Conservation (phyloP, 2,329 filamentous ascomycete genomes). For the Didymosphaeria variabile region DNA sequence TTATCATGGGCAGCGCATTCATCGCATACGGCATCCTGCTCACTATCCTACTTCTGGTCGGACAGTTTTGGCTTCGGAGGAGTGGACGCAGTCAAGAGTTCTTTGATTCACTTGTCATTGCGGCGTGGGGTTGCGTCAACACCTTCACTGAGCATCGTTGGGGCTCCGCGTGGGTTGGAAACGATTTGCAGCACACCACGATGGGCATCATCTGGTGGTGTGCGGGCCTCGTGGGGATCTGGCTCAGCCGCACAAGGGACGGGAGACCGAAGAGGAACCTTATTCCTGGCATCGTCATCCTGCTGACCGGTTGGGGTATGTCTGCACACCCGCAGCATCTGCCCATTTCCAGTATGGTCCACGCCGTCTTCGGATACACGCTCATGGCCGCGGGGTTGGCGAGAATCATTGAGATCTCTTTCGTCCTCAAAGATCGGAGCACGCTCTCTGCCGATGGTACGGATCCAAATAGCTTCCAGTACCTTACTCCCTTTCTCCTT, state of each 20-base stretch:
- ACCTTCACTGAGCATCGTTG: constrained; percentile 98
- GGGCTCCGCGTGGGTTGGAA: constrained; percentile 87
- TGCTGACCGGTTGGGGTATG: constrained; percentile 96
- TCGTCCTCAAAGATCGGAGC: constrained; percentile 79
- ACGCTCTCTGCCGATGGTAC: constrained; percentile 72
- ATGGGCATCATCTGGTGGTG: constrained; percentile 99
- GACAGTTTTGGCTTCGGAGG: constrained; percentile 84
- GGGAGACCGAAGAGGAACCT: constrained; percentile 91
- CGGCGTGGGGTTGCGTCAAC: constrained; percentile 95
- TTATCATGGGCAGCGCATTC: constrained; percentile 98
- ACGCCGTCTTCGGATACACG: constrained; percentile 91
- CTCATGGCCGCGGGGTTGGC: constrained; percentile 88
- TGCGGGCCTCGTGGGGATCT: constrained; percentile 88
- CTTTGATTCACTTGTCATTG: constrained; percentile 91
- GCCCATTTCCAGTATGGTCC: constrained; percentile 85
- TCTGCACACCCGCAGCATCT: constrained; percentile 86
- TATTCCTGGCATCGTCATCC: constrained; percentile 87
- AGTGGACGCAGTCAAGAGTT: constrained; percentile 94
- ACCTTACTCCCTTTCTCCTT: constrained; percentile 76
- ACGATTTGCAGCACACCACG: constrained; percentile 97
- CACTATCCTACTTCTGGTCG: constrained; percentile 85
- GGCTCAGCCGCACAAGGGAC: constrained; percentile 85
- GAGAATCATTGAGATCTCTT: constrained; percentile 89
- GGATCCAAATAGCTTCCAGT: constrained; percentile 77
- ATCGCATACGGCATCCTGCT: constrained; percentile 92